Percentiles rank a stretch among this genome's conserved stretches.
These are phyloP conservation scores for Entomortierella chlamydospora DNA, from an alignment of 192 early-diverging fungal species.

Conservation along the genomic window DNA sequence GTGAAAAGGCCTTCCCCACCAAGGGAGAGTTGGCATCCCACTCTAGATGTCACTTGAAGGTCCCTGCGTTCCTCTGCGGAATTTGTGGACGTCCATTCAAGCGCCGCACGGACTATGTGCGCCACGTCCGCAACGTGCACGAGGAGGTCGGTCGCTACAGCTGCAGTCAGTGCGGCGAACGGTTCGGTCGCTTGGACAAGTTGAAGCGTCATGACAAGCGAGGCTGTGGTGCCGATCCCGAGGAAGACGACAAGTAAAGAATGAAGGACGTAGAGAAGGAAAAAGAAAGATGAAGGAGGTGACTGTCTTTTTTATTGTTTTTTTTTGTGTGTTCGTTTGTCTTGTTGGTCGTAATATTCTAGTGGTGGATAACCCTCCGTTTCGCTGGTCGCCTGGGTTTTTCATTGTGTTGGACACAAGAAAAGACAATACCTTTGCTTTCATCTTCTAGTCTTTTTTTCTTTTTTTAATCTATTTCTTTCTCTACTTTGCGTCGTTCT, in stretches of 20 bases:
- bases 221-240: constrained; percentile 38
- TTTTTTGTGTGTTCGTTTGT: not conserved
- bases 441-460: not conserved
- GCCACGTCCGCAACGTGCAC: constrained; percentile 51
- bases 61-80: constrained; percentile 49
- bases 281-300: not conserved
- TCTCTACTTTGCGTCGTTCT: no score
- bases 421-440: no score
- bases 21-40: constrained; percentile 53
- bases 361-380: not conserved
- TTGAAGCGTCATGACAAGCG: constrained; percentile 50
- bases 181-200: constrained; percentile 51
- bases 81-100: constrained; percentile 55
- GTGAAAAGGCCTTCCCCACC: constrained; percentile 52
- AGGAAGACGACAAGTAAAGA: constrained; percentile 39
- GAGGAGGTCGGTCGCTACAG: constrained; percentile 53
- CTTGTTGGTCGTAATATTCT: not conserved
- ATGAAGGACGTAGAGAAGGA: no score
- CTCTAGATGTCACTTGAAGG: constrained; percentile 48
- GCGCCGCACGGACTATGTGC: constrained; percentile 51
- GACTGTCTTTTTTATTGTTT: not conserved
- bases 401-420: not conserved
- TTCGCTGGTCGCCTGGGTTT: constrained; percentile 19
- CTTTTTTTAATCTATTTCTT: not conserved
- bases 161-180: constrained; percentile 46